Percentiles rank a stretch among this genome's conserved stretches.
These are phyloP conservation scores for Blastobotrys mokoenaii DNA, from an alignment of 805 yeast species.

Conservation along the genomic window DNA sequence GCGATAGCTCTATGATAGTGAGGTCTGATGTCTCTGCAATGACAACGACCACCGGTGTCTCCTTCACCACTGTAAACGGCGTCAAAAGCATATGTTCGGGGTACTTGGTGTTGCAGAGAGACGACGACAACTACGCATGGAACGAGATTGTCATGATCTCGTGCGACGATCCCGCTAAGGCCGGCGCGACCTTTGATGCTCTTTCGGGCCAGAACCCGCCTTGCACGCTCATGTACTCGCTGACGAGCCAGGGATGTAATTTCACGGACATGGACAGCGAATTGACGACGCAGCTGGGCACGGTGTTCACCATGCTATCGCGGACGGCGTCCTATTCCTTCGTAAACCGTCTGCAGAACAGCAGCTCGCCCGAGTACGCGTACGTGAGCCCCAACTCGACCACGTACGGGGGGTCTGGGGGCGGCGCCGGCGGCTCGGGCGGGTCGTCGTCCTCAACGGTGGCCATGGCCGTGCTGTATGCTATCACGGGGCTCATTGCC, in stretches of 20 bases:
- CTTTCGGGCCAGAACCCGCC: slow-evolving; percentile 13
- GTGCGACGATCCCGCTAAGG: slow-evolving; percentile 17
- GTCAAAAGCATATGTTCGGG: slow-evolving; percentile 15
- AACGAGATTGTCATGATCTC: slow-evolving; percentile 15
- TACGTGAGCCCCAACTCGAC: slow-evolving; percentile 6
- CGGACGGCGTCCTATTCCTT: slow-evolving; percentile 11
- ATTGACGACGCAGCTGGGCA: slow-evolving; percentile 17
- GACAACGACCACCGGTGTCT: slow-evolving; percentile 11
- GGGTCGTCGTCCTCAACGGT: slow-evolving; percentile 13
- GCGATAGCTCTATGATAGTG: slow-evolving; percentile 5
- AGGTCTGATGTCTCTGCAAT: slow-evolving; percentile 16
- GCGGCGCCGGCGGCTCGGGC: background rate
- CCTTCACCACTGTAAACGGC: slow-evolving; percentile 7
- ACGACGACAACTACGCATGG: slow-evolving; percentile 4
- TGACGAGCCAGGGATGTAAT: slow-evolving; percentile 15
- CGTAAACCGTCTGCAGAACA: slow-evolving; percentile 7
- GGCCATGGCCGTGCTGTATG: slow-evolving; percentile 26
- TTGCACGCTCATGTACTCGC: slow-evolving; percentile 19
- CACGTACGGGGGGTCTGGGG: background rate
- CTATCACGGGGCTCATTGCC: slow-evolving; percentile 24
- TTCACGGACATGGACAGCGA: slow-evolving; percentile 10
- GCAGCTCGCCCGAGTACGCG: slow-evolving; percentile 6
- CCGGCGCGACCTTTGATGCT: slow-evolving; percentile 12
- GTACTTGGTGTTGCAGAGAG: slow-evolving; percentile 6
- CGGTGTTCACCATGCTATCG: slow-evolving; percentile 18